phyloP scores from a whole-genome alignment of 2,329 filamentous ascomycete genomes.

The Proliferodiscus dingleyae region DNA sequence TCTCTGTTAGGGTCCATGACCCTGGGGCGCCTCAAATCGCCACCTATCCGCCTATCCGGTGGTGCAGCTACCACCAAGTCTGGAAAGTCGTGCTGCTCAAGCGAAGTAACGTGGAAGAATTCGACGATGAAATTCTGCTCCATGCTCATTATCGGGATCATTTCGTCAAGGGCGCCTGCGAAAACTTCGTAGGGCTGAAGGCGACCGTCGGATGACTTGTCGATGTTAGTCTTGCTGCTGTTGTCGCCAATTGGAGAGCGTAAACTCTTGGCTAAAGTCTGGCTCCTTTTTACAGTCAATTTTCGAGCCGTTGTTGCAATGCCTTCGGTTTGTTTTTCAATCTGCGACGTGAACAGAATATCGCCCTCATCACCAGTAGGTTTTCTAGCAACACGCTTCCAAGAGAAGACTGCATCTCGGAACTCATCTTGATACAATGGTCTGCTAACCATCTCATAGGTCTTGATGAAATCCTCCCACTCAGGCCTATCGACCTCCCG shows the following conservation, averaged over 20 bases:
- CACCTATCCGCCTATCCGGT: slow-evolving; percentile 64
- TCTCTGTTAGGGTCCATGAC: slow-evolving; percentile 85
- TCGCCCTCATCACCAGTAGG: slow-evolving; percentile 72
- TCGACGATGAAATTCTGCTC: slow-evolving; percentile 98
- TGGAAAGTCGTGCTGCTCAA: slow-evolving; percentile 75
- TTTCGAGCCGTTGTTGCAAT: slow-evolving; percentile 76
- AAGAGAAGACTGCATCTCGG: slow-evolving; percentile 67
- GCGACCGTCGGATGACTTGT: slow-evolving; percentile 59
- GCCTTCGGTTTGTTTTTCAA: slow-evolving; percentile 80
- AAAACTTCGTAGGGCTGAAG: slow-evolving; percentile 79
- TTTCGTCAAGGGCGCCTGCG: slow-evolving; percentile 71
- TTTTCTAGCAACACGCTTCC: slow-evolving; percentile 76
- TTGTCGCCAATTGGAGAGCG: slow-evolving; percentile 64
- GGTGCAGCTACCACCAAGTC: slow-evolving; percentile 65
- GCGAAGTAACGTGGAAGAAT: slow-evolving; percentile 90
- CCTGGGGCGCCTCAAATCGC: slow-evolving; percentile 68
- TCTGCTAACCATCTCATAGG: slow-evolving; percentile 74
- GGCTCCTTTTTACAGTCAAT: slow-evolving; percentile 88
- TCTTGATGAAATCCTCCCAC: slow-evolving; percentile 74
- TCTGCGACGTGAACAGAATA: slow-evolving; percentile 78
- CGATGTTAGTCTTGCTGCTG: slow-evolving; percentile 42
- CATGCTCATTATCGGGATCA: slow-evolving; percentile 77
- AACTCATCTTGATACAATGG: slow-evolving; percentile 80
- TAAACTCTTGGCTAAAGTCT: slow-evolving; percentile 73
- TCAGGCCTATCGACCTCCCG: slow-evolving; percentile 76